Evolutionary conservation across 257 asterid species (phyloP), one percentile per base, ranked within the genome.

Genomic region (Verbena officinalis): DNA sequence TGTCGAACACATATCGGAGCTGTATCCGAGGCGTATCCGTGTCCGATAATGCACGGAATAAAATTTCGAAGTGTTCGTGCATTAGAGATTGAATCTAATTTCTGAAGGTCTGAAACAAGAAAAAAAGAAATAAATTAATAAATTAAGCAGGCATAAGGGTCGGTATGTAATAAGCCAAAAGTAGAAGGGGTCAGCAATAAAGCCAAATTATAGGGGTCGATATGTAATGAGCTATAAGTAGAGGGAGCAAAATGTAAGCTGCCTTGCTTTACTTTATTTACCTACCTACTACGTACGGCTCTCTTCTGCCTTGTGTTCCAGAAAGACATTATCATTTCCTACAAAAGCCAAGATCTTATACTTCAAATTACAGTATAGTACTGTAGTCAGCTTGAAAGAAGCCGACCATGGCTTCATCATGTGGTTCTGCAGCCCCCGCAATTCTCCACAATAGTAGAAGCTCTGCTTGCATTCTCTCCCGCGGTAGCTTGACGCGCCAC

Each of bases 331-430:
- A 72, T 72, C 72, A 46, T 46, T 55, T 65, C 24, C 62, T 53
- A 4, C 34, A 2, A 51, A 4, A 9, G 13, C 17, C 5, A 20
- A 50, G 9, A 1, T 15, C 19, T 12, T 11, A 12, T 12, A 14
- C 12, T 30, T 52, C 42, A 16, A n/a, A 53, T 43, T 3, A 44
- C 22, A 15, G 10, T 42, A n/a, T 17, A 44, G n/a, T 44, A 10
- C 10, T 2, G 2, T 3, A 44, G 2, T 44, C 4, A 46, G 17
- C 16, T 2, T 27, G 7, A 24, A 15, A 61, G 23, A 19, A 45
- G 1, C 22, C 24, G 14, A 51, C 65, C 51, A 79, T 82, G 75
- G 68, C 83, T 50, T 61, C 84, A 34, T 72, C 81, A 7, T 77
- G 79, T 12, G 17, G 65, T 69, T 72, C 72, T 15, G 40, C 49